A percentile compares a stretch with the other conserved stretches of the same genome.
Evolutionary conservation across 805 yeast genomes (phyloP).

Genomic region (Jamesozyma hellenica): DNA sequence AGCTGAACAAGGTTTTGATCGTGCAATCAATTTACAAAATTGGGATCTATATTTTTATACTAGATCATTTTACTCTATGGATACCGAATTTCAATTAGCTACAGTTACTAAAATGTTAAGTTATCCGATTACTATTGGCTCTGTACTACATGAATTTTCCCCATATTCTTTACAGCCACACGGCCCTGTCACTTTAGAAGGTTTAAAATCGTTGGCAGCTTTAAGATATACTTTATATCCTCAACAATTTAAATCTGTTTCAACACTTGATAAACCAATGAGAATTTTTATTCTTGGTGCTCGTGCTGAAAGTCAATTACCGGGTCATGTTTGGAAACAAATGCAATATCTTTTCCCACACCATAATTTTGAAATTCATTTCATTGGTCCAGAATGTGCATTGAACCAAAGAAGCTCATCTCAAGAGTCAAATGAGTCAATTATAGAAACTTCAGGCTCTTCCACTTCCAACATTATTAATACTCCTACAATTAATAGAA

Average conservation of each 20-base stretch:
- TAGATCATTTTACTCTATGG: constrained; percentile 90
- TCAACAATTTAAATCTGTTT: no score
- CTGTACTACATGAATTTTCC: constrained; percentile 71
- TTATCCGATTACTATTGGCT: constrained; percentile 84
- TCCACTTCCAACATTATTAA: no score
- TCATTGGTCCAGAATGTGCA: constrained; percentile 90
- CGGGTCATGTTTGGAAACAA: constrained; percentile 95
- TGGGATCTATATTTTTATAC: constrained; percentile 96
- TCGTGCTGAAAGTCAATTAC: constrained; percentile 86
- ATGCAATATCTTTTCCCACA: constrained; percentile 76
- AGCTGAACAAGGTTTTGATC: constrained; percentile 62
- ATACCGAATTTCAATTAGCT: constrained; percentile 91
- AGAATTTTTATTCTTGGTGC: constrained; percentile 88
- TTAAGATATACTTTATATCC: constrained; percentile 85
- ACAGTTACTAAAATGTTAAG: constrained; percentile 91
- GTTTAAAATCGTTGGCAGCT: constrained; percentile 88
- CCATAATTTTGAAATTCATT: constrained; percentile 74
- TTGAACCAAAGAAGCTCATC: constrained; percentile 58
- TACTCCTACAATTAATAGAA: constrained; percentile 65
- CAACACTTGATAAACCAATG: constrained; percentile 76
- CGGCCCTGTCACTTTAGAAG: constrained; percentile 86
- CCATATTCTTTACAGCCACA: constrained; percentile 75
- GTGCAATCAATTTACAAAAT: constrained; percentile 60
- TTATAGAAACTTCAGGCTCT: neutral
- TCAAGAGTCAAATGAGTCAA: no score